Base-by-base conservation (phyloP, 2,329 filamentous ascomycete species). In the Coniochaeta pulveracea region DNA sequence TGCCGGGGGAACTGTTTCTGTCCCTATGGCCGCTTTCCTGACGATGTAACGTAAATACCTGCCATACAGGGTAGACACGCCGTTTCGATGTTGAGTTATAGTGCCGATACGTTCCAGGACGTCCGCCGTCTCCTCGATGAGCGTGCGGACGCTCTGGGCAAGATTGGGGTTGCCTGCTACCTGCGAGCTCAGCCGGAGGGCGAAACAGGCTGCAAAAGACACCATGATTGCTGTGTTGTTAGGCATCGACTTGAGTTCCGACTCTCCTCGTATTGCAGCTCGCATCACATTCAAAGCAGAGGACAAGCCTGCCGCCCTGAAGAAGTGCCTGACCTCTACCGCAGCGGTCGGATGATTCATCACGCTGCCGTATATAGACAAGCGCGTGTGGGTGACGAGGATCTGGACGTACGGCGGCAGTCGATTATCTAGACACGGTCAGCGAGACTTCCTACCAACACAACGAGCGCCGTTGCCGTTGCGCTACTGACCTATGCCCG, bases 181-280 rank as follows among this genome's bases (percentile, higher is more conserved):
- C 30, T 72, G 70, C 0, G 72, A 65, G 42, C 73, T 77, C 4
- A 81, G 61, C 8, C 72, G 69, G n/a, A 81, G 53, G 0, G 76
- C 76, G 40, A 80, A 80, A 44, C 75, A 80, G 4, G 76, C 76
- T 0, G 80, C 79, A 41, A 83, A 84, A 2, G 78, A 80, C 10
- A 85, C 81, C 80, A 85, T 85, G 41, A 84, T 81, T 35, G 79
- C 72, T 0, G 80, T 83, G 43, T 85, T 85, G 52, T 85, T 85
- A 0, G 80, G 80, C 79, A 85, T 85, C 0, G 79, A 83, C 35
- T 75, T 75, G 0, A 85, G 63, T 39, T 78, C 69, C 0, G 65
- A 60, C 47, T 85, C 80, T 21, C 79, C 79, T 50, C 83, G 79
- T 5, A 84, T 80, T 0, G 79, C 79, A 2, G 76, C 76, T 15